Percentiles rank a stretch among this genome's conserved stretches.
phyloP scores from a whole-genome alignment of 2,329 filamentous ascomycete genomes.

The Neopestalotiopsis sp. region DNA sequence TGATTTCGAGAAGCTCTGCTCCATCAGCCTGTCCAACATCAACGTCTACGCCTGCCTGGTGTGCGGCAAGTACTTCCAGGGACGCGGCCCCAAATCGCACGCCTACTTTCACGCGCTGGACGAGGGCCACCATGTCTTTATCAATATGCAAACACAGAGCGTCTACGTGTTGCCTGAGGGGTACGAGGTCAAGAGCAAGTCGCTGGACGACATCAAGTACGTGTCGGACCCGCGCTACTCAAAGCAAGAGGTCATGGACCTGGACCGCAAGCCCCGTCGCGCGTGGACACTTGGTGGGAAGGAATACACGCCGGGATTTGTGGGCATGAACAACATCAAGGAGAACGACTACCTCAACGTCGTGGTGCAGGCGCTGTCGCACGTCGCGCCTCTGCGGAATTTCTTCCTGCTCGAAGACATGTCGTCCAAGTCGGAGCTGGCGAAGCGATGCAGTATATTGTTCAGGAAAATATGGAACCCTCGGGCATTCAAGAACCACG shows the following conservation, averaged over 20 bases:
- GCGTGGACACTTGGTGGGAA: conserved; percentile 82
- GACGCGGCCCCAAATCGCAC: conserved; percentile 89
- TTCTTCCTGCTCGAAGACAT: conserved; percentile 90
- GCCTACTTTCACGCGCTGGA: conserved; percentile 98
- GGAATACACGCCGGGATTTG: conserved; percentile 90
- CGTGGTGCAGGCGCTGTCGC: conserved; percentile 87
- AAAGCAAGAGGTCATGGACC: conserved; percentile 76
- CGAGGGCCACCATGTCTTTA: conserved; percentile 94
- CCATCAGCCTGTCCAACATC: conserved; percentile 93
- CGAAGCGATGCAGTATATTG: conserved; percentile 85
- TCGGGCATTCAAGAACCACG: conserved; percentile 93
- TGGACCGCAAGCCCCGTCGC: conserved; percentile 71
- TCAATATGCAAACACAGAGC: conserved; percentile 94
- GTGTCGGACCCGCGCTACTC: conserved; percentile 91
- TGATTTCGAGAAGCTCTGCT: conserved; percentile 98
- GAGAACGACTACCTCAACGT: conserved; percentile 99
- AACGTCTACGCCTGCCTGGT: conserved; percentile 98
- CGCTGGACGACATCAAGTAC: conserved; percentile 97
- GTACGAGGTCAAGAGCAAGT: conserved; percentile 94
- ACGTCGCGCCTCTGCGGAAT: conserved; percentile 88
- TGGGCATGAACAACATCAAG: conserved; percentile 99
- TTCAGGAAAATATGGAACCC: conserved; percentile 99
- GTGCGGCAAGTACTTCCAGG: conserved; percentile 97
- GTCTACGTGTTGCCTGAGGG: conserved; percentile 94
- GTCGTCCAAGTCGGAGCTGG: conserved; percentile 74